These are phyloP conservation scores for Bryoerythrophyllum caledonicum DNA, from an alignment of 225 moss, liverwort and hornwort genomes.

Conservation along the genomic window DNA sequence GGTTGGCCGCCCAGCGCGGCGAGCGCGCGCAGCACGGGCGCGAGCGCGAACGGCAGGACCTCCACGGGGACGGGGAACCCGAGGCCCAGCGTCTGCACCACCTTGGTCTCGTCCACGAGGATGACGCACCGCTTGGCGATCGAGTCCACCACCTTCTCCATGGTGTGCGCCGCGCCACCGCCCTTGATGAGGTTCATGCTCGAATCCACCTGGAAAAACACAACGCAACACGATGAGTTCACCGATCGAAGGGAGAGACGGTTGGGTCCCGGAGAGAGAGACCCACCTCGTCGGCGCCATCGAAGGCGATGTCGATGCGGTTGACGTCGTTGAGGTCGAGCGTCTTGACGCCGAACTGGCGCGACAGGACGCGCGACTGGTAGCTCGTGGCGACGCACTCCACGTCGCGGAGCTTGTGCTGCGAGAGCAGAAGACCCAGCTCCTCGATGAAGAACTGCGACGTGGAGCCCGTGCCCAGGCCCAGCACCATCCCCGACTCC, in stretches of 20 bases:
- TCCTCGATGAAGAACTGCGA: slow-evolving; percentile 96
- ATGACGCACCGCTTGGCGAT: slow-evolving; percentile 91
- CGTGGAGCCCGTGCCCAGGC: slow-evolving; percentile 90
- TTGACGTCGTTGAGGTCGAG: slow-evolving; percentile 96
- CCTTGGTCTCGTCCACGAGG: slow-evolving; percentile 89
- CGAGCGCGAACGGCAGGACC: slow-evolving; percentile 84
- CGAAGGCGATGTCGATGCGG: slow-evolving; percentile 85
- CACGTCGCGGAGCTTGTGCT: slow-evolving; percentile 86
- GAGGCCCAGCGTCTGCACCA: slow-evolving; percentile 82
- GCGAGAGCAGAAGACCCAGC: slow-evolving; percentile 70
- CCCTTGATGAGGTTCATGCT: slow-evolving; percentile 97
- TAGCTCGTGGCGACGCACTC: slow-evolving; percentile 89
- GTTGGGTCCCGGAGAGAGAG: too few species aligned
- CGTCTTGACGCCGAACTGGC: slow-evolving; percentile 91
- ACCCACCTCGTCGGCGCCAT: slow-evolving; percentile 95
- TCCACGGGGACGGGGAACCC: slow-evolving; percentile 89
- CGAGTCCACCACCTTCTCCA: slow-evolving; percentile 97
- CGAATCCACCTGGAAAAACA: slow-evolving; percentile 68
- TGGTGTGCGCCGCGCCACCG: slow-evolving; percentile 94
- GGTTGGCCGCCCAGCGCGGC: slow-evolving; percentile 86
- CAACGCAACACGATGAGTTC: too few species aligned
- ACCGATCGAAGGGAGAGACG: too few species aligned
- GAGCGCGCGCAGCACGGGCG: slow-evolving; percentile 85
- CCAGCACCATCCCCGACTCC: slow-evolving; percentile 88
- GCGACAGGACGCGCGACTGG: slow-evolving; percentile 90